Evolutionary conservation across 2,329 filamentous ascomycete species (phyloP).

Genomic region (Cordyceps tenuipes): DNA sequence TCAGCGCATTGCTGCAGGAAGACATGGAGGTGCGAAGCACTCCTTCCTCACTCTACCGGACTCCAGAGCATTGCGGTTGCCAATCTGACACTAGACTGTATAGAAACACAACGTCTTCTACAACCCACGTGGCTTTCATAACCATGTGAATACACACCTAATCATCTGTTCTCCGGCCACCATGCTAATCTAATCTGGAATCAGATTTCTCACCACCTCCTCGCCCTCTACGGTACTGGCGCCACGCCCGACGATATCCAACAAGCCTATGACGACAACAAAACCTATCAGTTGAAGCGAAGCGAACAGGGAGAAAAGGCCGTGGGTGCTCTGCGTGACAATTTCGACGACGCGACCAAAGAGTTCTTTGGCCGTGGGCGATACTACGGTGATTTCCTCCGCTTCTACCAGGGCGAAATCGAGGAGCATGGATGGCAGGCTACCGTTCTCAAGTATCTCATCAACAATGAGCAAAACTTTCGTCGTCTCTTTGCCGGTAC

Average conservation of each 20-base stretch:
- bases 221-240: slow-evolving; percentile 69
- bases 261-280: slow-evolving; percentile 56
- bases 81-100: neutral
- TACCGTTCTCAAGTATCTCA: slow-evolving; percentile 59
- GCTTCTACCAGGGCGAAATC: slow-evolving; percentile 70
- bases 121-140: slow-evolving; percentile 67
- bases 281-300: slow-evolving; percentile 54
- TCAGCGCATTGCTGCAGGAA: slow-evolving; percentile 62
- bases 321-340: slow-evolving; percentile 43
- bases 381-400: slow-evolving; percentile 65
- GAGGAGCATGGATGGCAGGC: slow-evolving; percentile 49
- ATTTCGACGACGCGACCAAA: slow-evolving; percentile 45
- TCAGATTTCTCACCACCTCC: slow-evolving; percentile 62
- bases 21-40: slow-evolving; percentile 53
- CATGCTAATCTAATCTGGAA: slow-evolving; percentile 13
- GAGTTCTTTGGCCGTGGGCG: slow-evolving; percentile 52
- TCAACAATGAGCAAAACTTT: slow-evolving; percentile 54
- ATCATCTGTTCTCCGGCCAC: neutral
- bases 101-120: slow-evolving; percentile 66
- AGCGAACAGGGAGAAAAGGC: slow-evolving; percentile 39
- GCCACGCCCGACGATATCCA: slow-evolving; percentile 53
- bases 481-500: slow-evolving; percentile 57
- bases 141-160: slow-evolving; percentile 49
- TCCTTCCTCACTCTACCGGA: no score
- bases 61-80: neutral